phyloP scores from a whole-genome alignment of 495 filamentous ascomycete species.

The Entonaema liquescens region DNA sequence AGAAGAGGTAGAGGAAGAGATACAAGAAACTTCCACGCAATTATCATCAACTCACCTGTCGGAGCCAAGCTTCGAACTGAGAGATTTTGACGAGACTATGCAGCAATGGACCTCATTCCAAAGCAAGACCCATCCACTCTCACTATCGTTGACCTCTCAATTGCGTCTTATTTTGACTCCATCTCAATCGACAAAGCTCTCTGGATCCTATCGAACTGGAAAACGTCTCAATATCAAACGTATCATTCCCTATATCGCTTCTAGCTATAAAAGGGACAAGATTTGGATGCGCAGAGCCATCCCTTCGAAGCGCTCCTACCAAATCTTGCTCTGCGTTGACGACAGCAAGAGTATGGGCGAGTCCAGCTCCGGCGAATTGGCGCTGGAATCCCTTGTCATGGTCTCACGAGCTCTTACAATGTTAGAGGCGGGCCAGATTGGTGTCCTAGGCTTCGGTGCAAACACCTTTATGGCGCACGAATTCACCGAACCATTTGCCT shows the following conservation, averaged over 20 bases:
- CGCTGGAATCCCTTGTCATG: conserved; percentile 91
- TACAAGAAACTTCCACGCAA: conserved; percentile 76
- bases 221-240: conserved; percentile 99
- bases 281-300: conserved; percentile 98
- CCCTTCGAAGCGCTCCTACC: conserved; percentile 91
- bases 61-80: conserved; percentile 47
- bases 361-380: conserved; percentile 71
- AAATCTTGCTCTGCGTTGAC: conserved; percentile 96
- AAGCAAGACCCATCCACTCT: conserved; percentile 80
- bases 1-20: conserved; percentile 63
- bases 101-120: conserved; percentile 88
- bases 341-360: conserved; percentile 91
- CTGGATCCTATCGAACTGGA: conserved; percentile 95
- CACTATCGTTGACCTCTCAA: conserved; percentile 87
- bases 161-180: conserved; percentile 94
- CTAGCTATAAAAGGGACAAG: conserved; percentile 97
- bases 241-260: conserved; percentile 98
- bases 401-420: conserved; percentile 84
- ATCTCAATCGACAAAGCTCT: conserved; percentile 93
- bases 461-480: conserved; percentile 87
- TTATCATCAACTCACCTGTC: conserved; percentile 76
- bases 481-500: conserved; percentile 78
- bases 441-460: conserved; percentile 88
- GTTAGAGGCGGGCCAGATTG: conserved; percentile 91
- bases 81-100: conserved; percentile 68